Base-by-base conservation (phyloP, 2,329 filamentous ascomycete genomes). In the Cordyceps fumosorosea region DNA sequence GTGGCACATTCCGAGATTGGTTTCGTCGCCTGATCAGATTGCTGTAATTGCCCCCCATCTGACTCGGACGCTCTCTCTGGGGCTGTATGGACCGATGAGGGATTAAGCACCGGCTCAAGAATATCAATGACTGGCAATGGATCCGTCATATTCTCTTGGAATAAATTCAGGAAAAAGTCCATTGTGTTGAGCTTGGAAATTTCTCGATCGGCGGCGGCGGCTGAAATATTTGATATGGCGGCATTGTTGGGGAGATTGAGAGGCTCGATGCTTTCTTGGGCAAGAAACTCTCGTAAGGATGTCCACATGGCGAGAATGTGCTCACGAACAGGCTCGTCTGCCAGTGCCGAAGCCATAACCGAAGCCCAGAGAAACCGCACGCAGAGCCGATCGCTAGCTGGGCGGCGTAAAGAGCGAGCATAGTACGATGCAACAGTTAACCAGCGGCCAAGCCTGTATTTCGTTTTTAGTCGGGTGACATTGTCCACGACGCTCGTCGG, bases 121-220 rank as follows among this genome's bases (percentile, higher is more conserved):
- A 88, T 95, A 69, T 97, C 92, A 63, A 99, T 97, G 22, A 97
- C 85, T 5, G 88, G 83, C 14, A 93, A 84, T 0, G 93, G 90
- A 67, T 97, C 88, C 53, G 88, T 86, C 63, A 88, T 84, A 62
- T 95, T 89, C 44, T 92, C 87, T 64, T 90, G 89, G 71, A 98
- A 98, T 0, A 99, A 84, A 44, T 88, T 90, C 56, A 92, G 81
- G 74, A 99, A 98, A 73, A 98, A 98, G 70, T 97, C 93, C 84
- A 96, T 95, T 0, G 93, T 98, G 16, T 91, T 96, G 40, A 98
- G 81, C 69, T 93, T 92, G 14, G 91, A 93, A 29, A 97, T 89
- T 71, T 99, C 93, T 60, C 91, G 87, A 65, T 98, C 93, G 8
- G 95, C 88, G 0, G 91, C 90, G n/a, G 84, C 82, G 2, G 86